Evolutionary conservation across 257 asterid genomes (phyloP), one percentile per base, ranked within the genome.

Genomic region (Cordia subcordata): DNA sequence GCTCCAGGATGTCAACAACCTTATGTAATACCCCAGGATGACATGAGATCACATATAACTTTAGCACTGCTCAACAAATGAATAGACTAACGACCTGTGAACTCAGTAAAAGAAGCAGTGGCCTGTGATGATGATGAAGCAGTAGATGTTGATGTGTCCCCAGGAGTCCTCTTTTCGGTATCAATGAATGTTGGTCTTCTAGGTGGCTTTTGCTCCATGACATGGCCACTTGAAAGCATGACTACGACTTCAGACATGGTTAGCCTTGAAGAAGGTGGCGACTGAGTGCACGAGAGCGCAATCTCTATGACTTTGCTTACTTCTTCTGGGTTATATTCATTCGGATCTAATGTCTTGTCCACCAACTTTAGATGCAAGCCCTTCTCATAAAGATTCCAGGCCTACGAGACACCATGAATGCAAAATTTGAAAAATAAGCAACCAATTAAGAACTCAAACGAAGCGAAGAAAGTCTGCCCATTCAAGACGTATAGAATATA

Each of bases 181-280:
- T 71, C 72, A 4, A 68, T 53, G 11, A 77, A 60, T 1, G 82
- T 23, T 45, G 81, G 76, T 63, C 78, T 70, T 11, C 16, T 72
- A 0, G 80, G 85, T 21, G 70, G 57, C 51, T 35, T 65, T 19
- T 59, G 65, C 64, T 69, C 77, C 4, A 44, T 21, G 11, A 78
- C 27, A 10, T 53, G 57, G 39, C 74, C 87, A 52, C 83, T 86
- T 42, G 67, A 56, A 37, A 90, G 80, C 94, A 87, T 81, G 47
- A 78, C 85, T 1, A 85, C 74, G 8, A 85, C 75, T 66, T 90
- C 93, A 6, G 96, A 85, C 97, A 90, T 85, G 55, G 77, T 76
- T 33, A 96, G 97, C 71, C 97, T 76, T 5, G 66, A 49, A 17
- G 88, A 72, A 22, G 91, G 64, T 11, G 93, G 87, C 4, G 96